phyloP scores from a whole-genome alignment of 1,139 yeast genomes.

The Geotrichum candidum region DNA sequence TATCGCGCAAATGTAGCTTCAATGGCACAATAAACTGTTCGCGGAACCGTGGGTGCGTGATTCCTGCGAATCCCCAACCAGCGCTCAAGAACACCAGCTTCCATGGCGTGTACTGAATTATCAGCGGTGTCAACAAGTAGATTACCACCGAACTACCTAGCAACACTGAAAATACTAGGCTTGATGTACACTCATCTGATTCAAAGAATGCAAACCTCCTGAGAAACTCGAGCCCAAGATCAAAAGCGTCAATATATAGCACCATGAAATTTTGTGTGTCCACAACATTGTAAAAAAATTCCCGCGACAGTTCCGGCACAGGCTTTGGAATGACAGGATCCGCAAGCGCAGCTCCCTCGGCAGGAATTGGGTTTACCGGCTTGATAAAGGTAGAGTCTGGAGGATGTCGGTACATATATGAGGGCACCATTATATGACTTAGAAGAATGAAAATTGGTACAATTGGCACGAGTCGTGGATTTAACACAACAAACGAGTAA shows the following conservation, averaged over 20 bases:
- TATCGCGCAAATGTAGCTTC: constrained; percentile 10
- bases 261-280: constrained; percentile 81
- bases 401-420: constrained; percentile 49
- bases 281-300: constrained; percentile 69
- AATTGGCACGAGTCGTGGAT: constrained; percentile 51
- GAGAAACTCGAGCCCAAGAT: constrained; percentile 46
- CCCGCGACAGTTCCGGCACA: constrained; percentile 72
- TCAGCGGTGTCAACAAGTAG: constrained; percentile 32
- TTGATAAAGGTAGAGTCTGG: constrained; percentile 24
- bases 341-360: constrained; percentile 48
- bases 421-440: constrained; percentile 60
- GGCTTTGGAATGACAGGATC: constrained; percentile 58
- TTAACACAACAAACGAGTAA: constrained; percentile 53
- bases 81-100: constrained; percentile 33
- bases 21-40: constrained; percentile 24
- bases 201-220: constrained; percentile 58
- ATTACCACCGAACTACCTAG: constrained; percentile 35
- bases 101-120: constrained; percentile 37
- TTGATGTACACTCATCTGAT: constrained; percentile 57
- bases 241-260: constrained; percentile 60
- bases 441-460: constrained; percentile 52
- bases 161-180: constrained; percentile 37
- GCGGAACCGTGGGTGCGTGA: constrained; percentile 52
- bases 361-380: constrained; percentile 21
- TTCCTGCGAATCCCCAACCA: constrained; percentile 49